Conservation (phyloP, 2,329 filamentous ascomycete species). For the Sarocladium kiliense region DNA sequence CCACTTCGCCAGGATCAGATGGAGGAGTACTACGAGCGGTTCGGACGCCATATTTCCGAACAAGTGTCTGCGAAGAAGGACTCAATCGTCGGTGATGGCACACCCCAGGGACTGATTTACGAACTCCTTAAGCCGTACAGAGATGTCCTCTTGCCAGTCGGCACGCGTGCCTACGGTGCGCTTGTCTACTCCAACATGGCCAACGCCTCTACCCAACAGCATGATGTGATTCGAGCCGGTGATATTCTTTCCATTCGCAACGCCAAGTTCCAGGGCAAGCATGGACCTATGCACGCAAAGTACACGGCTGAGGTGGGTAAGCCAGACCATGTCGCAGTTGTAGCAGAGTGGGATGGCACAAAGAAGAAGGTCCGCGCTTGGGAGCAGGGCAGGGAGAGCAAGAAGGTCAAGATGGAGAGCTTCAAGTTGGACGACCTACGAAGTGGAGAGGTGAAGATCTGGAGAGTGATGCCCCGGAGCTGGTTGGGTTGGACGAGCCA, state of each 20-base stretch:
- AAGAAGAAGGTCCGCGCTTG: constrained; percentile 96
- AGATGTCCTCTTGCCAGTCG: constrained; percentile 75
- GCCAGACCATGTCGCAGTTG: constrained; percentile 81
- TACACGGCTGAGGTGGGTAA: constrained; percentile 86
- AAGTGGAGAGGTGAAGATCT: constrained; percentile 94
- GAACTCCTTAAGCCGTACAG: constrained; percentile 71
- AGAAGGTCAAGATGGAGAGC: constrained; percentile 90
- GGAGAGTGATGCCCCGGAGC: constrained; percentile 85
- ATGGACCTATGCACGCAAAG: constrained; percentile 91
- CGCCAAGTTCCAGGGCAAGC: constrained; percentile 90
- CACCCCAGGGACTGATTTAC: constrained; percentile 68
- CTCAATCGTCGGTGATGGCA: constrained; percentile 77
- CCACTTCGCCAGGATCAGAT: constrained; percentile 87
- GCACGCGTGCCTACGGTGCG: constrained; percentile 85
- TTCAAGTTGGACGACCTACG: constrained; percentile 89
- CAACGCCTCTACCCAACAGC: constrained; percentile 84
- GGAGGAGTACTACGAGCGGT: constrained; percentile 76
- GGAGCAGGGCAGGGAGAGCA: constrained; percentile 92
- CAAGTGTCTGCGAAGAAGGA: constrained; percentile 69
- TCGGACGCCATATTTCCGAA: constrained; percentile 72
- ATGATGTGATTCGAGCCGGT: constrained; percentile 87
- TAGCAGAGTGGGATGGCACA: constrained; percentile 95
- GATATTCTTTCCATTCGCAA: constrained; percentile 93
- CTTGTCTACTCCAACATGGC: constrained; percentile 92
- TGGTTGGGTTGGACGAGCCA: constrained; percentile 85